phyloP scores from a whole-genome alignment of 148 eudicot genomes.

The Vaccinium myrtillus region DNA sequence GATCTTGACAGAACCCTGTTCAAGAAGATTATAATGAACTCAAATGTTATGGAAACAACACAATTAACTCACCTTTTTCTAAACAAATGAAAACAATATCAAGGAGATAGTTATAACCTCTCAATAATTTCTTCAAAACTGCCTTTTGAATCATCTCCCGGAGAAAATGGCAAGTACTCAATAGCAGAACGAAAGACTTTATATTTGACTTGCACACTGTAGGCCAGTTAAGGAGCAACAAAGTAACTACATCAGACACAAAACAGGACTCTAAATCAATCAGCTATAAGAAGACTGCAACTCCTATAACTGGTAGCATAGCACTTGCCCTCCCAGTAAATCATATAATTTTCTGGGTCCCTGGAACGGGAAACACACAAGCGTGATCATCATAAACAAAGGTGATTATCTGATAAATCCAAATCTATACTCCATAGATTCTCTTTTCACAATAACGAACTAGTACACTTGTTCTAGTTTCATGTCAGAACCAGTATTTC shows the following conservation, averaged over 20 bases:
- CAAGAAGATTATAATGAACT: slow-evolving; percentile 2
- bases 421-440: not conserved
- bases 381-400: not conserved
- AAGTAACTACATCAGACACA: slow-evolving; percentile 14
- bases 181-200: slow-evolving; percentile 88
- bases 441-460: not conserved
- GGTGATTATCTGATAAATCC: not conserved
- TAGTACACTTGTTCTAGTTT: not conserved
- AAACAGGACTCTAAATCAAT: slow-evolving; percentile 7
- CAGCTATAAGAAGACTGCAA: not conserved
- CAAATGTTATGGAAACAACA: not conserved
- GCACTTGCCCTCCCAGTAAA: not conserved
- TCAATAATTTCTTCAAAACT: slow-evolving; percentile 87
- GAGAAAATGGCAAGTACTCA: slow-evolving; percentile 81
- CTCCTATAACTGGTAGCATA: not conserved
- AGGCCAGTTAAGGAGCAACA: slow-evolving; percentile 17
- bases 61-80: not conserved
- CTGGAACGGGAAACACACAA: not conserved
- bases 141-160: slow-evolving; percentile 74
- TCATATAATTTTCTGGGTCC: not conserved
- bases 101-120: slow-evolving; percentile 49
- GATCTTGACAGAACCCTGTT: slow-evolving; percentile 84
- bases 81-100: not conserved
- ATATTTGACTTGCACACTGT: slow-evolving; percentile 75
- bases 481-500: not conserved